Conservation (phyloP, 1,139 yeast genomes). For the Yarrowia galli region DNA sequence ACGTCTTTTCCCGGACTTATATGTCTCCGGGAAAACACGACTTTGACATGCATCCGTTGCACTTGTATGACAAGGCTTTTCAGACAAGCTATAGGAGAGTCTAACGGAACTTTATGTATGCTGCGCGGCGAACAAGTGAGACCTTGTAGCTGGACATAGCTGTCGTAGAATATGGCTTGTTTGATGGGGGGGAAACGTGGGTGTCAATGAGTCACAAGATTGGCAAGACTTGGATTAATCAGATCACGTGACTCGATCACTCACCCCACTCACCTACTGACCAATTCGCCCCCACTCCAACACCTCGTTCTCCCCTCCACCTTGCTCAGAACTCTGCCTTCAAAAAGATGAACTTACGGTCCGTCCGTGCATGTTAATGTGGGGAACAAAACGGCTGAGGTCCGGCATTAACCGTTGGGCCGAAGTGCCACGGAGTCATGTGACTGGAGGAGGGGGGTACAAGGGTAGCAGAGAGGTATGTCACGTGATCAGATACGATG, state of each 20-base stretch:
- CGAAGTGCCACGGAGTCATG: neutral
- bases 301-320: neutral
- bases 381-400: constrained; percentile 31
- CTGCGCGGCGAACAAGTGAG: too few species aligned
- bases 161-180: too few species aligned
- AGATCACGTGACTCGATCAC: too few species aligned
- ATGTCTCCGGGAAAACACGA: constrained; percentile 16
- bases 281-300: neutral
- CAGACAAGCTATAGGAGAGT: constrained; percentile 5
- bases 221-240: too few species aligned
- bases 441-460: neutral
- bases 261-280: neutral
- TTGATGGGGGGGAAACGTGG: too few species aligned
- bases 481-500: neutral
- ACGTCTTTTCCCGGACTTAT: constrained; percentile 5
- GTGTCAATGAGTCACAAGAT: too few species aligned
- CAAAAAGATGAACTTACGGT: neutral
- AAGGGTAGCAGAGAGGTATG: neutral
- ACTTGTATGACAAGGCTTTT: constrained; percentile 11
- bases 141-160: too few species aligned
- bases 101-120: constrained; percentile 17
- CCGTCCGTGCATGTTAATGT: constrained; percentile 19
- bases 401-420: constrained; percentile 27
- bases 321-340: too few species aligned
- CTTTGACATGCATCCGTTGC: constrained; percentile 16